Conservation (phyloP, 306 rosid species). For the Trifolium pratense region DNA sequence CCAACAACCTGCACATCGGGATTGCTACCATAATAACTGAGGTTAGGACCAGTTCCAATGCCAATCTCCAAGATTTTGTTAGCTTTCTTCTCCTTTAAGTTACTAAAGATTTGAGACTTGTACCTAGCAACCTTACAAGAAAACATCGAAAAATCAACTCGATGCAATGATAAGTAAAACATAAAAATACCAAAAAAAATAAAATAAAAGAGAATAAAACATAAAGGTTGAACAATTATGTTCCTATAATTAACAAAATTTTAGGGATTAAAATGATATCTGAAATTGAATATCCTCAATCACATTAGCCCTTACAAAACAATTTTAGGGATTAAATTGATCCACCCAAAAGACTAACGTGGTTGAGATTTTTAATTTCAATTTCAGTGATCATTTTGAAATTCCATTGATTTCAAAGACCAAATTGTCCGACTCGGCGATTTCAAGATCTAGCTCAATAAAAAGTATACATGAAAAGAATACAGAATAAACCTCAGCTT, state of each 20-base stretch:
- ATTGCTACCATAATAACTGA: conserved; percentile 63
- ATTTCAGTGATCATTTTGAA: background rate
- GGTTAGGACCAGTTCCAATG: conserved; percentile 85
- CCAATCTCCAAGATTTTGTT: conserved; percentile 83
- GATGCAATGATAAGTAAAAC: background rate
- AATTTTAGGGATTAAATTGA: background rate
- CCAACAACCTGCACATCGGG: conserved; percentile 66
- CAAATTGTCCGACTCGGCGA: background rate
- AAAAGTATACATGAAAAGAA: background rate
- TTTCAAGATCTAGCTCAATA: background rate
- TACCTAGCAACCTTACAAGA: conserved; percentile 69
- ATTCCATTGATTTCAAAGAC: background rate
- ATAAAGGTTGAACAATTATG: background rate
- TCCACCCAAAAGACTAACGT: background rate
- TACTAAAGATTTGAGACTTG: conserved; percentile 66
- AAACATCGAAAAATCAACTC: conserved; percentile 21
- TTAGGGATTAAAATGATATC: no score
- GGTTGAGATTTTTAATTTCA: background rate
- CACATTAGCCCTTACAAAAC: background rate
- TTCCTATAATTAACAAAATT: background rate
- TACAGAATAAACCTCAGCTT: conserved; percentile 63
- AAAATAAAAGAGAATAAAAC: background rate
- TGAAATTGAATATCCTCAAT: background rate
- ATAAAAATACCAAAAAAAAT: background rate
- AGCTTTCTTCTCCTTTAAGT: conserved; percentile 73